phyloP scores from a whole-genome alignment of 2,329 filamentous ascomycete species.

The Aspergillus sp. region DNA sequence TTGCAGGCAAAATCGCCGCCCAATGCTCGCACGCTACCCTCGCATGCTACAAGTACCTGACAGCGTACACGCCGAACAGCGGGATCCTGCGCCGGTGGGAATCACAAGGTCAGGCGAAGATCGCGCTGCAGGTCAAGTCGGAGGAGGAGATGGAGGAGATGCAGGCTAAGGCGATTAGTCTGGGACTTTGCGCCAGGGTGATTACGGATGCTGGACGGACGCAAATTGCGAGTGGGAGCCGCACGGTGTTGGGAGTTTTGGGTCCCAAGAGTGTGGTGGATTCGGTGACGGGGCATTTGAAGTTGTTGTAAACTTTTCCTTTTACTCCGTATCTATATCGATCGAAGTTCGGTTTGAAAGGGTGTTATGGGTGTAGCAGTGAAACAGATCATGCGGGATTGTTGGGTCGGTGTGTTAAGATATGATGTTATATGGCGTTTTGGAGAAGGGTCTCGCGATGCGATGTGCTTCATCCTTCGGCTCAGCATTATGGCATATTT shows the following conservation, averaged over 20 bases:
- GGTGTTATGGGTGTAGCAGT: too few relatives aligned
- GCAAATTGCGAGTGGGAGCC: constrained; percentile 90
- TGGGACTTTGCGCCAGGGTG: constrained; percentile 84
- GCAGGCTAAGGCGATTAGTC: constrained; percentile 75
- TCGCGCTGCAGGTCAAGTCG: constrained; percentile 84
- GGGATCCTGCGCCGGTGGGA: constrained; percentile 83
- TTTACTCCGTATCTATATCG: too few relatives aligned
- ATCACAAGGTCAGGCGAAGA: constrained; percentile 81
- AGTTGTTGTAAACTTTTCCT: constrained; percentile 62
- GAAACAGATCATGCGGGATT: too few relatives aligned
- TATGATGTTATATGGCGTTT: too few relatives aligned
- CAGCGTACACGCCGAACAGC: constrained; percentile 54
- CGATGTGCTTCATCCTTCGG: neutral
- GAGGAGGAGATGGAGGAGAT: constrained; percentile 77
- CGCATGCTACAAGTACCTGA: constrained; percentile 89
- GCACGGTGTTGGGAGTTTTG: constrained; percentile 82
- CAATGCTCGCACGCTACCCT: constrained; percentile 96
- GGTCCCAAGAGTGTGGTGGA: constrained; percentile 87
- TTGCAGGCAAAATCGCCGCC: constrained; percentile 90
- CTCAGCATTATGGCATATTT: neutral
- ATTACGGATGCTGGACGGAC: constrained; percentile 96
- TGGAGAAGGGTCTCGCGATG: too few relatives aligned
- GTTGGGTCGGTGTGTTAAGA: neutral
- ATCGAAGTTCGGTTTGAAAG: too few relatives aligned
- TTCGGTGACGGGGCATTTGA: constrained; percentile 79